These are phyloP conservation scores for Endocalyx cinctus DNA, from an alignment of 2,329 filamentous ascomycete species.

Conservation along the genomic window DNA sequence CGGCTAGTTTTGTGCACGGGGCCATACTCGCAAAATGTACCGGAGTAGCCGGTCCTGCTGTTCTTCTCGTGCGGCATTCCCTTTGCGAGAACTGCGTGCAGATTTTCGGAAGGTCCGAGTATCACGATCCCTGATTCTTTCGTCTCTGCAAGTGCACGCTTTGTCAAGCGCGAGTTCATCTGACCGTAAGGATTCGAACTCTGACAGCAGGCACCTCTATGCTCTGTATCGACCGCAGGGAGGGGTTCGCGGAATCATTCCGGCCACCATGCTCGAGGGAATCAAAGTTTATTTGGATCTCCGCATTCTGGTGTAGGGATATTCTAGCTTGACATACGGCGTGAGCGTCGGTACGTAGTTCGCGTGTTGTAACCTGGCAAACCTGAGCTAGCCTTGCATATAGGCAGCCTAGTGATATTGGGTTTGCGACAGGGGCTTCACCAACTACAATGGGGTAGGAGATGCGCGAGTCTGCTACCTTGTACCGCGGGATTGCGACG, in stretches of 20 bases:
- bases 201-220: conserved; percentile 5
- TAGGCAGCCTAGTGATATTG: no score
- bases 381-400: no score
- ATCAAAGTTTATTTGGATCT: not conserved
- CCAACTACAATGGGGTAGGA: no score
- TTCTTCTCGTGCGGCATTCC: not conserved
- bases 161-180: conserved; percentile 1
- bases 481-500: no score
- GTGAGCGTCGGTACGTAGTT: not conserved
- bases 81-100: not conserved
- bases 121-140: not conserved
- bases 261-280: not conserved
- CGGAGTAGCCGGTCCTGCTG: not conserved
- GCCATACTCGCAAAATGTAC: not conserved
- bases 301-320: no score
- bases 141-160: not conserved
- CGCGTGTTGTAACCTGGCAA: no score
- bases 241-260: conserved; percentile 1
- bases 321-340: no score
- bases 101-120: not conserved
- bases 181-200: conserved; percentile 3
- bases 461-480: no score
- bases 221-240: conserved; percentile 1
- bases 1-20: not conserved
- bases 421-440: conserved; percentile 1